Evolutionary conservation across 1,284 basidiomycete genomes (phyloP), one percentile per base, ranked within the genome.

Genomic region (Laetiporus sulphureus): DNA sequence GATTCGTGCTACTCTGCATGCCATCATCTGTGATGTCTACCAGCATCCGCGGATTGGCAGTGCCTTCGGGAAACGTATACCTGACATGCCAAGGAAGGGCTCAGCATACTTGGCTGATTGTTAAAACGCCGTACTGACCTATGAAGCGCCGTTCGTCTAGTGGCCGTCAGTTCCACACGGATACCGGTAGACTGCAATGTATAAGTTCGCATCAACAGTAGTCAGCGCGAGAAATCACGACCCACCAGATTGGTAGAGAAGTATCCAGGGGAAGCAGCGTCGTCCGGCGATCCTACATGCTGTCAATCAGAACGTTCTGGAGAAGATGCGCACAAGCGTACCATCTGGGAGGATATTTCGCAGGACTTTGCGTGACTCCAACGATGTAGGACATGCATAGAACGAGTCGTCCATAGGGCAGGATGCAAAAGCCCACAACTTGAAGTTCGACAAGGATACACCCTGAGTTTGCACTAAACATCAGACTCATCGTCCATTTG

Each of bases 1-100:
- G 72, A 22, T 69, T 57, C 2, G 69, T 71, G 36, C 67, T 69
- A 47, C 75, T 79, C 25, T 59, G 56, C 47, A 72, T 66, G 0
- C 75, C 76, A 49, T 81, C 78, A 47, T 79, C 76, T 0, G 75
- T 74, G 21, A 79, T 64, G 47, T 80, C 78, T 8, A 80, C 65
- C 4, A 72, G 56, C 21, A 80, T 66, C 3, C 74, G 63, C 3
- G 75, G 75, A 25, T 63, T 57, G 11, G 54, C 56, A 5, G 55
- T 49, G 12, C 48, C 44, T 6, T 48, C 36, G 7, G 58, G 60
- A 47, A 63, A 64, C 2, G 61, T 64, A 39, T 64, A 61, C 16
- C 57, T 57, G 25, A 2, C 10, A 29, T 6, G 22, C n/a, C n/a
- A n/a, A n/a, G n/a, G n/a, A n/a, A n/a, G n/a, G n/a, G n/a, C n/a